Conservation (phyloP, 192 early-diverging fungal species). For the Endogone sp. region DNA sequence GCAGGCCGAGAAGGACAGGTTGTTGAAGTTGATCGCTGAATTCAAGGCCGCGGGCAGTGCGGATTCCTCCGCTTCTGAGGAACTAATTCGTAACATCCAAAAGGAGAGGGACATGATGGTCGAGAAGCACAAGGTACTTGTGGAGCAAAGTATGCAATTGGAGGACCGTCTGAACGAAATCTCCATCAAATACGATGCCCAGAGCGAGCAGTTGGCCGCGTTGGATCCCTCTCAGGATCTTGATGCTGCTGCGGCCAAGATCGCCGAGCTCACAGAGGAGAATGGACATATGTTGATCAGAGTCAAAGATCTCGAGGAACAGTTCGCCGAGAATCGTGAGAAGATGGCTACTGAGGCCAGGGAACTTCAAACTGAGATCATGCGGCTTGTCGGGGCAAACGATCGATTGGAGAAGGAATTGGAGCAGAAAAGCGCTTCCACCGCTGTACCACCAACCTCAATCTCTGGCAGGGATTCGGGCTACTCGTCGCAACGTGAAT, state of each 20-base stretch:
- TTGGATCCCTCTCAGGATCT: not conserved
- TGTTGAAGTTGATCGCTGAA: conserved; percentile 20
- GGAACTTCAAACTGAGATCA: conserved; percentile 22
- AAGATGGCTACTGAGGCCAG: conserved; percentile 19
- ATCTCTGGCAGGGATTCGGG: not conserved
- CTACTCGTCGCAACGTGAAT: not conserved
- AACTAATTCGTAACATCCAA: not conserved
- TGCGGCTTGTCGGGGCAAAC: conserved; percentile 27
- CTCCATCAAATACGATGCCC: not conserved
- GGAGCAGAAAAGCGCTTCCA: conserved; percentile 14
- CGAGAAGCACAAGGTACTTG: not conserved
- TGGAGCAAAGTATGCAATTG: not conserved
- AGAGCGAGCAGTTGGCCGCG: not conserved
- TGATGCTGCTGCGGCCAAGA: not conserved
- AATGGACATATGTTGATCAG: conserved; percentile 23
- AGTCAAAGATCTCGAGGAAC: conserved; percentile 22
- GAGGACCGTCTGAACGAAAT: not conserved
- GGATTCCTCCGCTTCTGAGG: not conserved
- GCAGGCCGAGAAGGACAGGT: conserved; percentile 12
- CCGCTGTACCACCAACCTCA: too few relatives aligned
- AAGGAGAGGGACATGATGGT: not conserved
- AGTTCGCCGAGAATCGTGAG: conserved; percentile 17
- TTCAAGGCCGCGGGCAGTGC: not conserved
- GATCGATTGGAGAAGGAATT: conserved; percentile 34
- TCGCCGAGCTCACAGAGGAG: conserved; percentile 15